phyloP scores from a whole-genome alignment of 2,329 filamentous ascomycete genomes.

The Aspergillus sp. region DNA sequence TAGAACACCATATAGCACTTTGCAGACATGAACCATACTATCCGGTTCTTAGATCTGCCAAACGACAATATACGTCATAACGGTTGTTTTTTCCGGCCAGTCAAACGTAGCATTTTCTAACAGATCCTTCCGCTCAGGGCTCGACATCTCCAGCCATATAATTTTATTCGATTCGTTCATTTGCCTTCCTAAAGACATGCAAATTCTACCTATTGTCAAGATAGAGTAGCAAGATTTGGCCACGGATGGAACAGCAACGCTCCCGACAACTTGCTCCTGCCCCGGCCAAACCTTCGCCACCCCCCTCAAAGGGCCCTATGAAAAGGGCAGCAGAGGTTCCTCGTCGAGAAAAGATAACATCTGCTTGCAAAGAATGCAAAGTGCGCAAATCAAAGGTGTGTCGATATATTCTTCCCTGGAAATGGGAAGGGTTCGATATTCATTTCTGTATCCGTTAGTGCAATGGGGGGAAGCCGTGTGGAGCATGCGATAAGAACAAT shows the following conservation, averaged over 20 bases:
- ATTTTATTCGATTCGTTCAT: too few relatives aligned
- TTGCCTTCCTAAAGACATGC: too few relatives aligned
- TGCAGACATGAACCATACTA: too few relatives aligned
- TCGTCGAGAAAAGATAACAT: neutral
- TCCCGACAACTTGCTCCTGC: neutral
- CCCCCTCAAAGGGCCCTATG: too few relatives aligned
- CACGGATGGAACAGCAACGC: neutral
- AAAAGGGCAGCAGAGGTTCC: neutral
- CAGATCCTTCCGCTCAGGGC: too few relatives aligned
- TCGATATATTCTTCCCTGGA: constrained; percentile 12
- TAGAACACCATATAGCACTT: too few relatives aligned
- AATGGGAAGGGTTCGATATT: neutral
- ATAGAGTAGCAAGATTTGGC: neutral
- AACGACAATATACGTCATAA: too few relatives aligned
- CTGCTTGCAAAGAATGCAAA: neutral
- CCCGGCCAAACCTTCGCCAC: neutral
- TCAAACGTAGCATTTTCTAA: too few relatives aligned
- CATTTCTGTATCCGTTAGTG: constrained; percentile 11
- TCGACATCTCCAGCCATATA: too few relatives aligned
- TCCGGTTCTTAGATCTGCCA: too few relatives aligned
- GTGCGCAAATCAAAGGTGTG: neutral
- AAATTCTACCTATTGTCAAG: too few relatives aligned
- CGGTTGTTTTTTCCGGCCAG: too few relatives aligned
- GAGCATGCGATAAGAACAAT: constrained; percentile 14
- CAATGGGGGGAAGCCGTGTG: constrained; percentile 16